phyloP scores from a whole-genome alignment of 208 protist species.

The Trypanosoma cruzi region DNA sequence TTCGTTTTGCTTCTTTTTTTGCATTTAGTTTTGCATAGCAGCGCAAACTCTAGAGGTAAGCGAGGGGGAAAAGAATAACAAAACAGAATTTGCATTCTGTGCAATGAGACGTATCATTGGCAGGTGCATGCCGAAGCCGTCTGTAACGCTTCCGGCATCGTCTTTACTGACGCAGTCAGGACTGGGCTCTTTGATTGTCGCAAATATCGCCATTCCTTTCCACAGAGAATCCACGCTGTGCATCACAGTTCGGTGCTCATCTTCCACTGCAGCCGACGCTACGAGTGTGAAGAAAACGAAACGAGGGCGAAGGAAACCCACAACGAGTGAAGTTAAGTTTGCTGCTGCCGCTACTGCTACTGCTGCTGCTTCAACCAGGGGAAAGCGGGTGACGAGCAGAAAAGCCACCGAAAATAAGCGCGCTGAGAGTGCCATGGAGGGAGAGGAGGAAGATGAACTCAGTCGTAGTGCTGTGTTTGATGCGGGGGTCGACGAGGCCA shows the following conservation, averaged over 20 bases:
- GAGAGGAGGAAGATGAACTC: constrained; percentile 16
- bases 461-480: not conserved
- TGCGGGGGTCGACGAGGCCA: not conserved
- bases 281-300: not conserved
- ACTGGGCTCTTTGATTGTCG: not conserved
- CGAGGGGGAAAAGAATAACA: not conserved
- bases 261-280: not conserved
- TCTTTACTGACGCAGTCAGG: not conserved
- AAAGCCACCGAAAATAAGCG: not conserved
- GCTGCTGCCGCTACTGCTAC: not conserved
- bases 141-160: not conserved
- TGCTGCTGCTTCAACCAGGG: not conserved
- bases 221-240: not conserved
- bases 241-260: constrained; percentile 1
- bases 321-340: not conserved
- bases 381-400: not conserved
- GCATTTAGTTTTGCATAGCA: constrained; percentile 9
- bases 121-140: not conserved
- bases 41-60: not conserved
- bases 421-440: not conserved
- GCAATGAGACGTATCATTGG: constrained; percentile 4
- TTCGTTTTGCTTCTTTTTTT: constrained; percentile 22
- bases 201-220: not conserved
- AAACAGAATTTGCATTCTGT: not conserved
- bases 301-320: not conserved